Evolutionary conservation across 257 asterid genomes (phyloP), one percentile per base, ranked within the genome.

Genomic region (Scutellaria baicalensis): DNA sequence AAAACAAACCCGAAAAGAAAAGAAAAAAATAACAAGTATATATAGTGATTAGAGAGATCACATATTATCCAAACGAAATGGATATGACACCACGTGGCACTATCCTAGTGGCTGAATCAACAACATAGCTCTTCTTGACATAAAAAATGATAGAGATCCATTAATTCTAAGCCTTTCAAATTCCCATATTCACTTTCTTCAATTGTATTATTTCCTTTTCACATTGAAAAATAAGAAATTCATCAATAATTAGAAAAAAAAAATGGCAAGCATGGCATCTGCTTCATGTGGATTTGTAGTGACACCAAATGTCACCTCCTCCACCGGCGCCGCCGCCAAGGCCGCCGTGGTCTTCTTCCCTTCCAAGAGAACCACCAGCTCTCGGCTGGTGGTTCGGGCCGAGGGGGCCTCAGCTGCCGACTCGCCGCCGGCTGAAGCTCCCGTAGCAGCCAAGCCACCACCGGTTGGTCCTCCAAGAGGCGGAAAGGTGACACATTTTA

Each of bases 381-480:
- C 75, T 0, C 80, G 91, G 86, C 79, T 89, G 12, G 88, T 84
- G 3, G 89, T 82, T 5, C 68, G 87, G 77, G 91, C 89, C 1
- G 80, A 78, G 9, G 33, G 59, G 11, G 45, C 81, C 16, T 33
- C 70, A 59, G 17, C 66, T 52, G 35, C 69, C 55, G 80, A 68
- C 2, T 57, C 80, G 1, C 75, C 84, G 9, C 68, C 83, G 0
- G 77, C 83, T 1, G 78, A 56, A 67, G 80, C 86, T 23, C 79
- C 87, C 51, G 81, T 82, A 77, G 92, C 79, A 3, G 86, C 84
- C 78, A 89, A 89, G 82, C 91, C 96, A 38, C 89, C 98, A 31
- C 96, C 94, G 1, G 36, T 88, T 56, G 98, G 98, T 48, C 98
- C 98, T 57, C 90, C 89, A 66, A 88, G 96, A 65, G 96, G 96